phyloP scores from a whole-genome alignment of 148 eudicot genomes.

The Nyssa sinensis region DNA sequence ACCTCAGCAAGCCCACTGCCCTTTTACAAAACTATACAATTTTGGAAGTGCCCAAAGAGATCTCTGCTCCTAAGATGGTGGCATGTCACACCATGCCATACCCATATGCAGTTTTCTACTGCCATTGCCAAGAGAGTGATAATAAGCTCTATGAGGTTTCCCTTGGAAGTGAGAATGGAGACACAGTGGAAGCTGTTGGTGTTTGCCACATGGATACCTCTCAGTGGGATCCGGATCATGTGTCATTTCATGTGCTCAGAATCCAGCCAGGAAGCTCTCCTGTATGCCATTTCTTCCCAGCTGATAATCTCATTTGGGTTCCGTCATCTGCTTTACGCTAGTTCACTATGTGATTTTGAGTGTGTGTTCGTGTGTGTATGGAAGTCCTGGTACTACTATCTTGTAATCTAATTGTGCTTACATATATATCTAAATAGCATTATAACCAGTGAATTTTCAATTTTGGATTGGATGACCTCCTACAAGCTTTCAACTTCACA shows the following conservation, averaged over 20 bases:
- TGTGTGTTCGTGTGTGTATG: neutral
- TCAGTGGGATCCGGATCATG: slow-evolving; percentile 42
- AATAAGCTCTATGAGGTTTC: slow-evolving; percentile 38
- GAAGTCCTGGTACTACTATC: neutral
- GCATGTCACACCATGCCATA: slow-evolving; percentile 73
- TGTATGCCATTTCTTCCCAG: slow-evolving; percentile 61
- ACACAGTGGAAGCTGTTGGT: slow-evolving; percentile 34
- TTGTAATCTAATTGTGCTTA: neutral
- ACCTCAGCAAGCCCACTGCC: neutral
- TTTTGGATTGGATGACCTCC: no score
- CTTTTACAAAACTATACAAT: slow-evolving; percentile 35
- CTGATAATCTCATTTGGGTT: slow-evolving; percentile 57
- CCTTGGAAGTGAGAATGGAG: slow-evolving; percentile 27
- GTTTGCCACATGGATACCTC: slow-evolving; percentile 56
- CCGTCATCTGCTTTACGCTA: slow-evolving; percentile 17
- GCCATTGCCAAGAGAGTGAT: slow-evolving; percentile 50
- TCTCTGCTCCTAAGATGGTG: slow-evolving; percentile 38
- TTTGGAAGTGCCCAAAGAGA: slow-evolving; percentile 27
- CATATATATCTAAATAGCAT: no score
- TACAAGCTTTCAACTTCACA: no score
- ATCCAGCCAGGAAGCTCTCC: slow-evolving; percentile 44
- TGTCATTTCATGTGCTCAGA: slow-evolving; percentile 36
- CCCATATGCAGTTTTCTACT: slow-evolving; percentile 58
- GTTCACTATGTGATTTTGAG: no score
- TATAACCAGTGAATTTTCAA: no score